Conservation (phyloP, 208 protist genomes). For the Tetramitus jugosus region DNA sequence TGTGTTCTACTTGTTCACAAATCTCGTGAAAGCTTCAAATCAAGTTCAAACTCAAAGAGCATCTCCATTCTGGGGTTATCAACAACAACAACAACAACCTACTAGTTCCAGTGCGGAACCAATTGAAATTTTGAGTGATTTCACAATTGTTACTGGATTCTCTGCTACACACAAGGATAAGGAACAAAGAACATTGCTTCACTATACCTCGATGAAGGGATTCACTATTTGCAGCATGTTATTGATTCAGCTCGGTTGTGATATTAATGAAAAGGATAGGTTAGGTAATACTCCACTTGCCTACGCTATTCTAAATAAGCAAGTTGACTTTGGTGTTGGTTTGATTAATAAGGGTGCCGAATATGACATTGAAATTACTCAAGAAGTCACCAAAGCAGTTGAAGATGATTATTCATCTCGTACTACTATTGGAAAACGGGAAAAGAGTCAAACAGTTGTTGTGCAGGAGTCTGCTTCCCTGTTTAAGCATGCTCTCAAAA, state of each 20-base stretch:
- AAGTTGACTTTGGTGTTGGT: background rate
- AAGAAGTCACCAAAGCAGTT: too few species aligned
- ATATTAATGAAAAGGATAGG: background rate
- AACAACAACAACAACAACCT: background rate
- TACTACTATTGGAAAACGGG: background rate
- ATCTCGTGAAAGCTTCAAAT: too few species aligned
- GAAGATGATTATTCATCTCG: too few species aligned
- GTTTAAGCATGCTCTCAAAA: background rate
- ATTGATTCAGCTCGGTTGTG: background rate
- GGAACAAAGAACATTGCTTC: background rate
- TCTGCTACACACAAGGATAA: background rate
- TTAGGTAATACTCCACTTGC: background rate
- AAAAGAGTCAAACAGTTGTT: background rate
- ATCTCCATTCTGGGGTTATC: background rate
- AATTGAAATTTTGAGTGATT: constrained; percentile 19
- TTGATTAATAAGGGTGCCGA: constrained; percentile 17
- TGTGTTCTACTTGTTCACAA: background rate
- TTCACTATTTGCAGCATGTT: background rate
- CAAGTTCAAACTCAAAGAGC: too few species aligned
- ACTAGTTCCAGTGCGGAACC: background rate
- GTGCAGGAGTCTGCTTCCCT: background rate
- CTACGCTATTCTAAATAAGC: background rate
- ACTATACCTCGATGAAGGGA: background rate
- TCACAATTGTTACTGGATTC: background rate
- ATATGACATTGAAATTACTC: background rate